phyloP scores from a whole-genome alignment of 106 monocot genomes.

The Allium fistulosum region DNA sequence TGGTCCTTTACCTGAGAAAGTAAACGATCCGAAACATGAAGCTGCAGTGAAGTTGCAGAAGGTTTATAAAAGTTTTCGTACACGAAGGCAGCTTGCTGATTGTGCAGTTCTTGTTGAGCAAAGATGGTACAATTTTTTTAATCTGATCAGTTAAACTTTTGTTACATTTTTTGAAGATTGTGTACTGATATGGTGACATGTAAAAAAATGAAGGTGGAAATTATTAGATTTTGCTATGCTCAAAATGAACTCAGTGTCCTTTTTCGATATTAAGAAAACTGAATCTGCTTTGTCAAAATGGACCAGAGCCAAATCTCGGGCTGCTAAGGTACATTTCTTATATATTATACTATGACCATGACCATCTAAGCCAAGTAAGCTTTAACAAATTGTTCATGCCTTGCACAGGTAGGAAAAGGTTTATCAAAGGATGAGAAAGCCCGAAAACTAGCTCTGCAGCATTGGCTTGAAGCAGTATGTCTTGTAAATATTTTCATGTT shows the following conservation, averaged over 20 bases:
- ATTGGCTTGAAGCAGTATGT: slow-evolving; percentile 95
- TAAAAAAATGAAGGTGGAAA: slow-evolving; percentile 62
- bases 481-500: not conserved
- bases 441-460: slow-evolving; percentile 84
- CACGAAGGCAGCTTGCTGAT: slow-evolving; percentile 78
- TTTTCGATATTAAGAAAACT: slow-evolving; percentile 64
- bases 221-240: slow-evolving; percentile 83
- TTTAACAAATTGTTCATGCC: not conserved
- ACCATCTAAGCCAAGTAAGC: not conserved
- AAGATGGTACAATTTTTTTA: slow-evolving; percentile 34
- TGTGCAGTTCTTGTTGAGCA: slow-evolving; percentile 89
- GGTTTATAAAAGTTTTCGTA: slow-evolving; percentile 86
- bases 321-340: slow-evolving; percentile 55
- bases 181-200: not conserved
- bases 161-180: not conserved
- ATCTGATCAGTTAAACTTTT: not conserved
- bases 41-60: slow-evolving; percentile 83
- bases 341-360: not conserved
- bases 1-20: not conserved
- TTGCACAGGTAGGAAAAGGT: slow-evolving; percentile 80
- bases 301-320: slow-evolving; percentile 76
- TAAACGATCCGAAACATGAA: slow-evolving; percentile 25
- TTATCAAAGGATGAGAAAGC: slow-evolving; percentile 87
- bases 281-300: slow-evolving; percentile 79
- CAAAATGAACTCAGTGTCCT: slow-evolving; percentile 76